Conservation (phyloP, 192 early-diverging fungal genomes). For the Podila epicladia region DNA sequence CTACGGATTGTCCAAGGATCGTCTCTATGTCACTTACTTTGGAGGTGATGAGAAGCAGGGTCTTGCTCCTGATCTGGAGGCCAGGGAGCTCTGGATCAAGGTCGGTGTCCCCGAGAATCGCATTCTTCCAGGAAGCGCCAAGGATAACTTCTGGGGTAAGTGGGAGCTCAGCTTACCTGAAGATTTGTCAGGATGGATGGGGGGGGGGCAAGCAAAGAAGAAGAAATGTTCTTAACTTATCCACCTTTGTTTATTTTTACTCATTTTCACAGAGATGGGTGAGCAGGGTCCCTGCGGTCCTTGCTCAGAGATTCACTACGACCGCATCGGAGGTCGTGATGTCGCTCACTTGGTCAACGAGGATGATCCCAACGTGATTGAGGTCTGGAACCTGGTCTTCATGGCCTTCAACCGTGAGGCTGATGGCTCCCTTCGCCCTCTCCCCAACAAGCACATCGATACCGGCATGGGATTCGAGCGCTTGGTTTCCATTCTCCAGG, state of each 20-base stretch:
- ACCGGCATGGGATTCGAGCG: conserved; percentile 98
- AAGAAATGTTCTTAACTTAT: neutral
- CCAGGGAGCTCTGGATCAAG: conserved; percentile 91
- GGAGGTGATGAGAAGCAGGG: conserved; percentile 87
- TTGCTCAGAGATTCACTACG: conserved; percentile 98
- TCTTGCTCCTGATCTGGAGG: conserved; percentile 87
- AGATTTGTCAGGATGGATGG: neutral
- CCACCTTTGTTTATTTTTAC: neutral
- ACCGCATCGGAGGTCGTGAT: conserved; percentile 95
- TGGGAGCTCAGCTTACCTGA: neutral
- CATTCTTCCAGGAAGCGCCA: conserved; percentile 86
- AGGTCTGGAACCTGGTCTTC: conserved; percentile 99
- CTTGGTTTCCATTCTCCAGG: conserved; percentile 92
- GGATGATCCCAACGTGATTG: conserved; percentile 97
- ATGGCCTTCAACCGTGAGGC: conserved; percentile 99
- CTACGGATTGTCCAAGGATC: conserved; percentile 81
- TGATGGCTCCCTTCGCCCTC: conserved; percentile 83
- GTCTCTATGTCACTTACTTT: conserved; percentile 98
- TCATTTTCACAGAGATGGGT: conserved; percentile 82
- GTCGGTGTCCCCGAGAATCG: conserved; percentile 85
- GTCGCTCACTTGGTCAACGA: conserved; percentile 90
- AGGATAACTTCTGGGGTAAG: conserved; percentile 99
- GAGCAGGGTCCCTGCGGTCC: conserved; percentile 98
- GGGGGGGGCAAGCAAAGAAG: neutral
- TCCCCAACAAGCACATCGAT: conserved; percentile 98